Conservation (phyloP, 371 early-diverging fungal genomes). For the Conidiobolus incongruus region DNA sequence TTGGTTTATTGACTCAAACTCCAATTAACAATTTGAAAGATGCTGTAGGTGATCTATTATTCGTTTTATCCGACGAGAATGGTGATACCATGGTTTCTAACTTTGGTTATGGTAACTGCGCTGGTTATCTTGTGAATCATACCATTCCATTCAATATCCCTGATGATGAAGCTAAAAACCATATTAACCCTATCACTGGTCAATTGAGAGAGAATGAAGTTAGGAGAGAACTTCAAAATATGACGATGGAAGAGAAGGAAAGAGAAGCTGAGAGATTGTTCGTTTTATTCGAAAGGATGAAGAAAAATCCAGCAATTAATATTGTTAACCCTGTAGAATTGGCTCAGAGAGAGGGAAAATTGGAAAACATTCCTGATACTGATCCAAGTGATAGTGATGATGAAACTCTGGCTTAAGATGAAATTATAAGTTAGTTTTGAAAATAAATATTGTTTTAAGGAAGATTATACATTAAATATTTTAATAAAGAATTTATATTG, state of each 20-base stretch:
- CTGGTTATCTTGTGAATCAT: conserved; percentile 41
- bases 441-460: too few species aligned
- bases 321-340: neutral
- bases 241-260: conserved; percentile 94
- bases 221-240: conserved; percentile 29
- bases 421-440: too few species aligned
- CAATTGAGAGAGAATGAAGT: conserved; percentile 23
- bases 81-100: conserved; percentile 46
- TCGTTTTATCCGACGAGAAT: conserved; percentile 49
- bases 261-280: conserved; percentile 76
- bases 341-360: neutral
- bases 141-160: conserved; percentile 6
- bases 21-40: conserved; percentile 34
- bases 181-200: conserved; percentile 75
- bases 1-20: conserved; percentile 47
- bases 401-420: too few species aligned
- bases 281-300: conserved; percentile 77
- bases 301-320: conserved; percentile 11
- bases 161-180: conserved; percentile 3
- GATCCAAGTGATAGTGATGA: too few species aligned
- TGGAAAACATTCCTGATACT: too few species aligned
- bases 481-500: too few species aligned
- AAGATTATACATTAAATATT: too few species aligned
- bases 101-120: conserved; percentile 78
- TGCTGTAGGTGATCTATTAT: conserved; percentile 45